Percentiles rank a stretch among this genome's conserved stretches.
These are phyloP conservation scores for Aspergillus puulaauensis DNA, from an alignment of 2,329 filamentous ascomycete species.

Conservation along the genomic window DNA sequence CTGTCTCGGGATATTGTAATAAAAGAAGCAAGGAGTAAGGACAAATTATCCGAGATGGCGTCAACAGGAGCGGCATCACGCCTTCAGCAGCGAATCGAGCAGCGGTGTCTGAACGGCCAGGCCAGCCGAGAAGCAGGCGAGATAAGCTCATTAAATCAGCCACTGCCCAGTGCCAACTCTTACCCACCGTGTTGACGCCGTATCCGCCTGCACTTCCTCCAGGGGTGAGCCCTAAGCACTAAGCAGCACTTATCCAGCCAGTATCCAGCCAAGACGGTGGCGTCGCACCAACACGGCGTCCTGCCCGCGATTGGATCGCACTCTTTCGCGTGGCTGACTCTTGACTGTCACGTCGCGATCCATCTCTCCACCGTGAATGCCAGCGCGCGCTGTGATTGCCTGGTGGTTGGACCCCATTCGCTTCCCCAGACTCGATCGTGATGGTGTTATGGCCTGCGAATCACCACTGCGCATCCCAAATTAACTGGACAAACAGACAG, in stretches of 20 bases:
- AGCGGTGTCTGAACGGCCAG: background rate
- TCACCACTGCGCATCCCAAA: background rate
- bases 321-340: no score
- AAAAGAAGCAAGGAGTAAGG: no score
- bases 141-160: background rate
- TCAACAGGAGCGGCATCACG: background rate
- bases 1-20: no score
- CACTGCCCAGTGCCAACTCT: background rate
- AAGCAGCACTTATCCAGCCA: no score
- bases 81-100: background rate
- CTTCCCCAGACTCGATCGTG: constrained; percentile 3
- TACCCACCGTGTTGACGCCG: no score
- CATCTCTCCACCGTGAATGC: background rate
- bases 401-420: background rate
- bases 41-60: no score
- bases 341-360: background rate
- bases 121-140: background rate
- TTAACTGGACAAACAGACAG: background rate
- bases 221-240: no score
- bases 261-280: no score
- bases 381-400: background rate
- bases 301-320: no score
- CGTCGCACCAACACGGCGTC: no score
- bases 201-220: no score
- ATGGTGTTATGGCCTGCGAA: constrained; percentile 10